Evolutionary conservation across 352 stramenopile genomes (phyloP).

Genomic region (Pythium sp.): DNA sequence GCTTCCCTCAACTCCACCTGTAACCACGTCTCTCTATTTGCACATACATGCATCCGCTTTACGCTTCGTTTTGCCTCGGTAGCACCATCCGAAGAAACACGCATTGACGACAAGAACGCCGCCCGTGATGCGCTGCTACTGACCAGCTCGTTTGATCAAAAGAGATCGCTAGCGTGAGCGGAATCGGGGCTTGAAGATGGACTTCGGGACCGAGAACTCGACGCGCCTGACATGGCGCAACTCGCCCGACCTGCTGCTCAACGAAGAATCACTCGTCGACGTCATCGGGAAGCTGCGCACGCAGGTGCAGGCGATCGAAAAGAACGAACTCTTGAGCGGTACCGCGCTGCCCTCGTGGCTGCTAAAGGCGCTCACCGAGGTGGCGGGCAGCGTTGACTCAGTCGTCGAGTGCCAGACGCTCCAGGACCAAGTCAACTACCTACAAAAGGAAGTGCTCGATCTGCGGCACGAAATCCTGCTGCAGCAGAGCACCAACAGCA

Average conservation of each 20-base stretch:
- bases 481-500: conserved; percentile 39
- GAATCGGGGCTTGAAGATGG: conserved; percentile 18
- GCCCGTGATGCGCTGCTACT: not conserved
- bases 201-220: conserved; percentile 35
- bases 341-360: conserved; percentile 67
- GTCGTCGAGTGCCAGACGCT: conserved; percentile 78
- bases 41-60: not conserved
- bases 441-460: conserved; percentile 80
- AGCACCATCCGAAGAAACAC: not conserved
- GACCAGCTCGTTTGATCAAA: too few relatives aligned
- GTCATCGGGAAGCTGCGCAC: conserved; percentile 64
- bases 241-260: conserved; percentile 69
- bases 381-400: conserved; percentile 77
- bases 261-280: conserved; percentile 76
- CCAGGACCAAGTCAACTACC: conserved; percentile 64
- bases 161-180: not conserved
- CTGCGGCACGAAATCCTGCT: conserved; percentile 76
- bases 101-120: not conserved
- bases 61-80: not conserved
- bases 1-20: not conserved
- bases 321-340: conserved; percentile 75
- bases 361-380: conserved; percentile 65
- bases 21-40: not conserved
- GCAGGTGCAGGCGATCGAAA: conserved; percentile 68
- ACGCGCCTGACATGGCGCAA: conserved; percentile 61